Conservation (phyloP, 768 basidiomycete species). For the Neoboletus brunneissimus region DNA sequence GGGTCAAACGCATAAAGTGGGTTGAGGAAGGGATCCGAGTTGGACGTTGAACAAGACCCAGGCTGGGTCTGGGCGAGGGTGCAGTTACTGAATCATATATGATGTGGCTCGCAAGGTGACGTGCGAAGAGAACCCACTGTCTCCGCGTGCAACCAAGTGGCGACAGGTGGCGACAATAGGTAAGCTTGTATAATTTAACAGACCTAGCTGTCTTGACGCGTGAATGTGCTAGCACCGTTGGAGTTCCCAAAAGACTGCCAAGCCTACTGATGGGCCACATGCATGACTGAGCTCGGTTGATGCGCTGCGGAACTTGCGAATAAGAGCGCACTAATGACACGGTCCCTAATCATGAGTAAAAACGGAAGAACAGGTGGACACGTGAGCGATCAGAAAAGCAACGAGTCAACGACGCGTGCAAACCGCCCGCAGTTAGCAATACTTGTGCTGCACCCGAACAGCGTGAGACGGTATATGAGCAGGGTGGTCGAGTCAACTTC, state of each 20-base stretch:
- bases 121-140: background rate
- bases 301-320: background rate
- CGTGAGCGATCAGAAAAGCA: background rate
- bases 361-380: background rate
- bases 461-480: background rate
- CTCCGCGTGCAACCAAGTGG: background rate
- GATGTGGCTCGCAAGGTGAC: background rate
- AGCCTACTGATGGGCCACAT: background rate
- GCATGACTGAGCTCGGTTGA: background rate
- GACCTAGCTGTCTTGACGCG: too few species aligned
- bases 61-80: background rate
- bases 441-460: constrained; percentile 4
- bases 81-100: background rate
- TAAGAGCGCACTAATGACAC: background rate
- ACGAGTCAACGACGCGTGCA: background rate
- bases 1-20: background rate
- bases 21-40: background rate
- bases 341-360: background rate
- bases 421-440: background rate
- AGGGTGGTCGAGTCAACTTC: background rate
- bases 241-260: background rate
- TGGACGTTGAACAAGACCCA: background rate
- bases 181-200: background rate
- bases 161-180: background rate
- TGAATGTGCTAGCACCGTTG: too few species aligned